A percentile compares a stretch with the other conserved stretches of the same genome.
These are phyloP conservation scores for Teunomyces barrocoloradensis DNA, from an alignment of 805 yeast genomes.

Conservation along the genomic window DNA sequence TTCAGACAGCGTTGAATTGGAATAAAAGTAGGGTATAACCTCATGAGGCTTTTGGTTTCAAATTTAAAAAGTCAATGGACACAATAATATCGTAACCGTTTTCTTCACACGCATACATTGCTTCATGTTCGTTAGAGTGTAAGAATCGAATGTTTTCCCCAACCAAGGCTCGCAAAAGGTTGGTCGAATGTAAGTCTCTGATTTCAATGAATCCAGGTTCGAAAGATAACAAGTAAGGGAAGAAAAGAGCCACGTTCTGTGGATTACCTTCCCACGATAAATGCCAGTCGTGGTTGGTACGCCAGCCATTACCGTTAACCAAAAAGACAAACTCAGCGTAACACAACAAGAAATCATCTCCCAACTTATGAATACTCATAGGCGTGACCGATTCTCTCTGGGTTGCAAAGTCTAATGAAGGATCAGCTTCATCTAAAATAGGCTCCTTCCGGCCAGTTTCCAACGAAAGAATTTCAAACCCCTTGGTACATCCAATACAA, in stretches of 20 bases:
- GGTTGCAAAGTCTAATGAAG: slow-evolving; percentile 90
- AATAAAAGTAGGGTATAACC: background rate
- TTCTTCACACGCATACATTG: slow-evolving; percentile 88
- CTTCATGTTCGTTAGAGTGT: slow-evolving; percentile 90
- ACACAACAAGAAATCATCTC: slow-evolving; percentile 75
- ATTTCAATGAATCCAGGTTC: slow-evolving; percentile 90
- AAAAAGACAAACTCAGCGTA: slow-evolving; percentile 93
- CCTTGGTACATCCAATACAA: slow-evolving; percentile 94
- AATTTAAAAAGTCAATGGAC: slow-evolving; percentile 82
- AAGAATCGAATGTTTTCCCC: slow-evolving; percentile 90
- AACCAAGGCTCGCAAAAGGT: slow-evolving; percentile 78
- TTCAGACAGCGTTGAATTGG: background rate
- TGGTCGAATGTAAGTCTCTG: slow-evolving; percentile 85
- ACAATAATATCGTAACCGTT: slow-evolving; percentile 91
- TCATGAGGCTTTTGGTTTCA: slow-evolving; percentile 31
- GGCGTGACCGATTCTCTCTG: slow-evolving; percentile 79
- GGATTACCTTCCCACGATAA: slow-evolving; percentile 97
- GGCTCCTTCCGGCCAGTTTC: slow-evolving; percentile 78
- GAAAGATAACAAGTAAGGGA: slow-evolving; percentile 89
- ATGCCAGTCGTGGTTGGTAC: slow-evolving; percentile 89
- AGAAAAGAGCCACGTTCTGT: slow-evolving; percentile 86
- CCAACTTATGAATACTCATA: slow-evolving; percentile 85
- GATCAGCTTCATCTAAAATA: slow-evolving; percentile 95
- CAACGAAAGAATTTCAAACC: slow-evolving; percentile 90
- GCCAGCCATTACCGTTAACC: slow-evolving; percentile 95